Base-by-base conservation (phyloP, 371 early-diverging fungal genomes). In the Rhizopus sp. region DNA sequence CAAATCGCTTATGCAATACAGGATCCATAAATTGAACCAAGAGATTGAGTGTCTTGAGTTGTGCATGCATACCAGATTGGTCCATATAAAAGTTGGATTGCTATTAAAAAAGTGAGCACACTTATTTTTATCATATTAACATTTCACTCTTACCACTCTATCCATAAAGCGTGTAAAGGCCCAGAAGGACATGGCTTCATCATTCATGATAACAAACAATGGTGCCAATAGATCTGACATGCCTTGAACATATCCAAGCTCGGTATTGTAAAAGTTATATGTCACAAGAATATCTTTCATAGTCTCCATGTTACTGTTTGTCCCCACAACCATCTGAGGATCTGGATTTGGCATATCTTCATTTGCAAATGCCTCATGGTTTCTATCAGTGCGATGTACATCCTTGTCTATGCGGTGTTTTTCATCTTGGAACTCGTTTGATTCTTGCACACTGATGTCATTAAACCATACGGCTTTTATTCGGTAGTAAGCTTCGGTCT, bases 221-320 rank as follows among this genome's bases (percentile, higher is more conserved):
- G 96, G 96, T 6, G 96, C 88, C 30, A 92, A 73, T 7, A 97
- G 69, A 66, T 97, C 98, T 15, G 90, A 91, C 98, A 97, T 97
- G 39, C 98, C 98, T 73, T 97, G 98, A 0, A 96, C 97, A 66
- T 97, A 98, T 4, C 77, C 77, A 15, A 80, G 50, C 7, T 82
- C 86, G 48, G 85, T 80, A 57, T 91, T 86, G 69, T 90, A 84
- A 48, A 85, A 83, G 50, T 94, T 91, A 62, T 95, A 98, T 0
- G 94, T 93, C 64, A 95, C 83, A 52, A 97, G 64, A 13, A 97
- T 88, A 69, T 94, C 90, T 59, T 95, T 88, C 74, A 96, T 85
- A 47, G 84, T 77, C 56, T 91, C 92, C 50, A 97, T 57, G 50
- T 85, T 88, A 17, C 83, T 79, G 57, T 89, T 92, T 33, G 89